phyloP scores from a whole-genome alignment of 768 basidiomycete species.

The Auricularia cornea region DNA sequence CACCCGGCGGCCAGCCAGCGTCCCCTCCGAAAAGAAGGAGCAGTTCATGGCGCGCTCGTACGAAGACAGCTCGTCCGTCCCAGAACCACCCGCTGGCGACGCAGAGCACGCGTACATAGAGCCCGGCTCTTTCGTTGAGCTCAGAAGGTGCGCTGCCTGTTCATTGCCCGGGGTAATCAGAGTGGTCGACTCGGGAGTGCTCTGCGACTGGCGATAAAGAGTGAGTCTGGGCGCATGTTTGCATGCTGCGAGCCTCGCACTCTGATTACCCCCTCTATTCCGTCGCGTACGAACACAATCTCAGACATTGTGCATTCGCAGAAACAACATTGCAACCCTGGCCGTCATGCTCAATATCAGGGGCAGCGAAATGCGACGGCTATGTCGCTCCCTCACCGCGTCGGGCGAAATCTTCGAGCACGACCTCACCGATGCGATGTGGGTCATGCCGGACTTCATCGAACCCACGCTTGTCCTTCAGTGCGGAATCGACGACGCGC shows the following conservation, averaged over 20 bases:
- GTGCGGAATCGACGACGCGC: slow-evolving; percentile 33
- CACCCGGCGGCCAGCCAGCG: neutral
- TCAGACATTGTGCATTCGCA: too few species aligned
- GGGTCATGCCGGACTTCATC: slow-evolving; percentile 50
- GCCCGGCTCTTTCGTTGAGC: slow-evolving; percentile 11
- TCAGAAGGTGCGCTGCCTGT: slow-evolving; percentile 9
- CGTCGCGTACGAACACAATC: too few species aligned
- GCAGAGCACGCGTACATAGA: neutral
- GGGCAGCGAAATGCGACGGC: neutral
- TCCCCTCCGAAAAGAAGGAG: slow-evolving; percentile 8
- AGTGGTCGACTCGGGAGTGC: too few species aligned
- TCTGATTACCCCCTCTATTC: too few species aligned
- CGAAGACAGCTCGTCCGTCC: neutral
- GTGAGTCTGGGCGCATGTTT: too few species aligned
- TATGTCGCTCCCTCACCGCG: slow-evolving; percentile 22
- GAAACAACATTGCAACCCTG: slow-evolving; percentile 1
- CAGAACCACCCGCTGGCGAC: neutral
- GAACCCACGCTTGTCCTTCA: slow-evolving; percentile 36
- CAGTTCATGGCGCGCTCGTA: slow-evolving; percentile 3
- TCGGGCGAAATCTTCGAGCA: slow-evolving; percentile 47
- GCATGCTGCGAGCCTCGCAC: too few species aligned
- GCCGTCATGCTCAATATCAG: slow-evolving; percentile 8
- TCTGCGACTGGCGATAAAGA: too few species aligned
- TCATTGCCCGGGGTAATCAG: too few species aligned
- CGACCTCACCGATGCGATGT: slow-evolving; percentile 46